phyloP scores from a whole-genome alignment of 331 rosid species.

The Acacia concinna region DNA sequence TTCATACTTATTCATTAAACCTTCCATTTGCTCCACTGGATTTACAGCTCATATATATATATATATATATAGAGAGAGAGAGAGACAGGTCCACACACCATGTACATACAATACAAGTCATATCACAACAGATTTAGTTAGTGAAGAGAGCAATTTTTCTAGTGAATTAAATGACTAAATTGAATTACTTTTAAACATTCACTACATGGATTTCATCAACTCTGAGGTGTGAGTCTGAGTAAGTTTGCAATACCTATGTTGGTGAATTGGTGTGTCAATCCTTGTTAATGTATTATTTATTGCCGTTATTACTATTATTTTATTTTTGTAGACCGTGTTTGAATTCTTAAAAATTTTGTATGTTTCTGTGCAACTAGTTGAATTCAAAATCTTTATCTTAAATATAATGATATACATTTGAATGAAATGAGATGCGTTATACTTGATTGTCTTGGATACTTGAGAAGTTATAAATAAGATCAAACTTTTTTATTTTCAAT shows the following conservation, averaged over 20 bases:
- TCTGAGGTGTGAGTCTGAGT: background rate
- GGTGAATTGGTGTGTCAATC: background rate
- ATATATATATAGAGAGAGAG: background rate
- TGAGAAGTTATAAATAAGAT: no score
- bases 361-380: background rate
- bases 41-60: conserved; percentile 29
- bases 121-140: background rate
- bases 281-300: background rate
- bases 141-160: background rate
- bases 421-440: no score
- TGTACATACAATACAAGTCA: background rate
- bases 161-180: background rate
- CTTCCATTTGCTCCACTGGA: conserved; percentile 28
- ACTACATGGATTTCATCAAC: background rate
- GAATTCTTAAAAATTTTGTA: background rate
- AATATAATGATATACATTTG: background rate
- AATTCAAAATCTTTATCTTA: background rate
- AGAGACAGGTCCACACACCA: background rate
- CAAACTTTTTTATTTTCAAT: no score
- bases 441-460: no score
- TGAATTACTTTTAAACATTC: background rate
- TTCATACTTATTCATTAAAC: conserved; percentile 31
- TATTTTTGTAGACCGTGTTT: background rate
- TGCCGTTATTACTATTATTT: no score
- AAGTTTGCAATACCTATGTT: background rate